Evolutionary conservation across 129 eudicot genomes (phyloP), one percentile per base, ranked within the genome.

Genomic region (Smallanthus sonchifolius): DNA sequence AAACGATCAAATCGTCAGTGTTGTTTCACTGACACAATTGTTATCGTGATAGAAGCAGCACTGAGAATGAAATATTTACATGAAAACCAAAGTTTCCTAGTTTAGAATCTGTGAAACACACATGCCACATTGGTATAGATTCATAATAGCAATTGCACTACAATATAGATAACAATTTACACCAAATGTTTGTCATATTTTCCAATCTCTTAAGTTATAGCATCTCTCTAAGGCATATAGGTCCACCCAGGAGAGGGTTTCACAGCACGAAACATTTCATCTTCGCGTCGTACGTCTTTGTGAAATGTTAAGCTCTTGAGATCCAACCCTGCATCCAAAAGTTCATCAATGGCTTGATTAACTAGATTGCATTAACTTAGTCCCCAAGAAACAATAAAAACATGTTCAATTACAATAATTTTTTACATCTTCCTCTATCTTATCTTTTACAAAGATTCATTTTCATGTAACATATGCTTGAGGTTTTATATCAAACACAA

Each of bases 81-180:
- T 32, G 81, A 77, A 37, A 70, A 70, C 75, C 34, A 69, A 69
- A 49, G 47, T 49, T 49, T 69, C 63, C 74, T 69, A 69, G 1
- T 69, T n/a, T 48, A 34, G 38, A 48, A 69, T 69, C 74, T 11
- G n/a, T 35, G 74, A 14, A 69, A 69, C 20, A 48, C 49, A 30
- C 14, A 1, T 13, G 2, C 74, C 63, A 48, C 47, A 32, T 30
- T 69, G 10, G 6, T 32, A 34, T 30, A 68, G 52, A 47, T 28
- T 24, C 30, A 55, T 49, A 49, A 32, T 49, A 69, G 3, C 43
- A 15, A 69, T 49, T 15, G n/a, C 7, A 69, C 63, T 7, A 4
- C 16, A 39, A 69, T 19, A 49, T 35, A 34, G 10, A 68, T 68
- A 43, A 43, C 3, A 68, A 32, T 68, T 16, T 68, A 45, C 60